Conservation (phyloP, 2,329 filamentous ascomycete genomes). For the Fusarium sp. region DNA sequence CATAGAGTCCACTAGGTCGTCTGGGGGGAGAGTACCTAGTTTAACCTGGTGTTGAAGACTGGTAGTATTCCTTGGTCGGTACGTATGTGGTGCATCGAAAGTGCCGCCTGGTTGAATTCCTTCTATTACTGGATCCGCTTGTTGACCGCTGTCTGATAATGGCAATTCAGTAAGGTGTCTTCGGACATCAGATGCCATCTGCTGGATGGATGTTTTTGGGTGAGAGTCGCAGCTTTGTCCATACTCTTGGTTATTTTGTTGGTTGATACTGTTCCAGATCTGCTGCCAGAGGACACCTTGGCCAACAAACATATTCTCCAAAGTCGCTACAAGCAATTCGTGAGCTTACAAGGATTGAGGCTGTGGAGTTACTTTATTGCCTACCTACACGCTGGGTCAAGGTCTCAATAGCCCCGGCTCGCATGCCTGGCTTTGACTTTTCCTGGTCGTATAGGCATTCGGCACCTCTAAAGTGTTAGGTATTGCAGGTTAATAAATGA, state of each 20-base stretch:
- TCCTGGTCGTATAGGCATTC: slow-evolving; percentile 52
- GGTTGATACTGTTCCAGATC: slow-evolving; percentile 36
- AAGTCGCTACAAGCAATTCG: slow-evolving; percentile 8
- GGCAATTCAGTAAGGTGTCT: neutral
- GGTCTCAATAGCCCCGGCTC: slow-evolving; percentile 51
- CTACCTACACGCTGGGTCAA: slow-evolving; percentile 49
- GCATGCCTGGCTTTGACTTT: slow-evolving; percentile 50
- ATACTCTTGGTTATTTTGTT: neutral
- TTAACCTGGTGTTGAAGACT: neutral
- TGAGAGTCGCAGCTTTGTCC: neutral
- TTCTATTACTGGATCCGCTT: neutral
- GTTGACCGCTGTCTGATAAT: neutral
- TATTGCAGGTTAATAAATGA: accelerated
- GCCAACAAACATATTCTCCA: slow-evolving; percentile 55
- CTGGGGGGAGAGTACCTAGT: slow-evolving; percentile 36
- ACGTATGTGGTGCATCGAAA: neutral
- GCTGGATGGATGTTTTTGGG: slow-evolving; percentile 1
- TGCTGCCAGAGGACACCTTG: slow-evolving; percentile 53
- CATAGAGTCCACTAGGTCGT: slow-evolving; percentile 50
- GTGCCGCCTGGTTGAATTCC: neutral
- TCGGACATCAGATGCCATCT: slow-evolving; percentile 12
- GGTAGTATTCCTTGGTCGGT: neutral
- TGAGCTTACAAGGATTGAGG: neutral
- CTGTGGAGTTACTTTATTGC: neutral
- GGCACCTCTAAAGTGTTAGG: slow-evolving; percentile 13